Evolutionary conservation across 306 rosid genomes (phyloP), one percentile per base, ranked within the genome.

Genomic region (Ammopiptanthus mongolicus): DNA sequence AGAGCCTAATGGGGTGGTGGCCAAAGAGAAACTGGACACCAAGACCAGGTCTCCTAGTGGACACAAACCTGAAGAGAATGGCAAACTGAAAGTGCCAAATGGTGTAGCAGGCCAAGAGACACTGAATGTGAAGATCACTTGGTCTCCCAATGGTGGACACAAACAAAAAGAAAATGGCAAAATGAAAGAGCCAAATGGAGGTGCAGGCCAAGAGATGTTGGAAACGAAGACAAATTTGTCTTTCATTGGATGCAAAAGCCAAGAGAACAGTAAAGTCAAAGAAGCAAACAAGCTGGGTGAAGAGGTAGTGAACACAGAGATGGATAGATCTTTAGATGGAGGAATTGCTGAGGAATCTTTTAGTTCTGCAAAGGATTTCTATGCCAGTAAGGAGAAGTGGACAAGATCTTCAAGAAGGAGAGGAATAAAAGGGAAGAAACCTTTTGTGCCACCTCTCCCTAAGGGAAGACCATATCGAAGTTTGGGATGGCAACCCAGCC

Each of bases 401-500:
- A 37, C 71, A 25, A 91, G 29, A 76, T 13, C 59, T 74, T 41
- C 76, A 68, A 34, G 59, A 28, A 61, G 80, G 62, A 87, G 60
- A 79, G 88, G 86, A 11, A 36, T 88, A 28, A 79, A 62, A 74
- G 86, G 67, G 34, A 88, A 81, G 84, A 90, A 75, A 79, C 88
- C 94, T 5, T 84, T 87, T 69, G 82, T 80, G 67, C 84, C 91
- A 34, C 97, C 97, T 56, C 82, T 88, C 41, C 91, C 91, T 2
- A 86, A 68, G 82, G 61, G 76, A 66, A 87, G 82, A 73, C 5
- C 69, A 5, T 68, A 66, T 39, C 29, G 83, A 68, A 80, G 72
- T 59, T 39, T 74, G 1, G 81, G 65, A 28, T 94, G 98, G 97
- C 92, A 90, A 67, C 98, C 97, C 2, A 84, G 95, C 87, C 93